Evolutionary conservation across 192 early-diverging fungal genomes (phyloP).

Genomic region (Jimgerdemannia flammicorona): DNA sequence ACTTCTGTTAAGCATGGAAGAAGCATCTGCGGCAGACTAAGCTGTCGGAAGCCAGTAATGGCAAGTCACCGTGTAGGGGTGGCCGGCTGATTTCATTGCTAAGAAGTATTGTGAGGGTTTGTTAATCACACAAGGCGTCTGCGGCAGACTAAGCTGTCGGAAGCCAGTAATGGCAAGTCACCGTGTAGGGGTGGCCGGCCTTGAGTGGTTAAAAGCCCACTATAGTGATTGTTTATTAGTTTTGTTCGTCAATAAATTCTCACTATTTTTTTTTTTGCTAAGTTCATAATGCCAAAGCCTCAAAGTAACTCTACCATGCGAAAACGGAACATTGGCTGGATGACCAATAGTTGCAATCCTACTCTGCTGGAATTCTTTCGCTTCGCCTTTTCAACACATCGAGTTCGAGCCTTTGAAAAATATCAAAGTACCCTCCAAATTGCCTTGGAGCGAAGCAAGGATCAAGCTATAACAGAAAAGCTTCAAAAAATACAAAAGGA

Average conservation of each 20-base stretch:
- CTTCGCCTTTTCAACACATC: constrained; percentile 15
- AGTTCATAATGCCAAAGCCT: constrained; percentile 12
- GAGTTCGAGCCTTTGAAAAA: constrained; percentile 13
- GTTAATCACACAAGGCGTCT: too few species aligned
- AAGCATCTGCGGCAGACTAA: too few species aligned
- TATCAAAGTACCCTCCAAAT: constrained; percentile 10
- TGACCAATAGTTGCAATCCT: constrained; percentile 4
- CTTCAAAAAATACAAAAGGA: constrained; percentile 12
- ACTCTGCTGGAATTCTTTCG: constrained; percentile 16
- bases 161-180: too few species aligned
- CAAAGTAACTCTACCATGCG: constrained; percentile 7
- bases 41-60: too few species aligned
- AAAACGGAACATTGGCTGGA: constrained; percentile 14
- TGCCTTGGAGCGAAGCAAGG: constrained; percentile 4
- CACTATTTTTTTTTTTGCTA: constrained; percentile 8
- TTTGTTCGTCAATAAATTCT: constrained; percentile 4
- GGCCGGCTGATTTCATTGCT: too few species aligned
- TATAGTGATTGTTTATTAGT: constrained; percentile 9
- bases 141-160: too few species aligned
- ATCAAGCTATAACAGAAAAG: constrained; percentile 8
- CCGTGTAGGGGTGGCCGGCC: constrained; percentile 8
- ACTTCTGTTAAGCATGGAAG: constrained; percentile 13
- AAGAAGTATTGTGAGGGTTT: too few species aligned
- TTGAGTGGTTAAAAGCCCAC: constrained; percentile 4
- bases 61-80: too few species aligned